Percentiles rank a stretch among this genome's conserved stretches.
Conservation (phyloP, 1,284 basidiomycete species). For the Leccinum subspadiceum region DNA sequence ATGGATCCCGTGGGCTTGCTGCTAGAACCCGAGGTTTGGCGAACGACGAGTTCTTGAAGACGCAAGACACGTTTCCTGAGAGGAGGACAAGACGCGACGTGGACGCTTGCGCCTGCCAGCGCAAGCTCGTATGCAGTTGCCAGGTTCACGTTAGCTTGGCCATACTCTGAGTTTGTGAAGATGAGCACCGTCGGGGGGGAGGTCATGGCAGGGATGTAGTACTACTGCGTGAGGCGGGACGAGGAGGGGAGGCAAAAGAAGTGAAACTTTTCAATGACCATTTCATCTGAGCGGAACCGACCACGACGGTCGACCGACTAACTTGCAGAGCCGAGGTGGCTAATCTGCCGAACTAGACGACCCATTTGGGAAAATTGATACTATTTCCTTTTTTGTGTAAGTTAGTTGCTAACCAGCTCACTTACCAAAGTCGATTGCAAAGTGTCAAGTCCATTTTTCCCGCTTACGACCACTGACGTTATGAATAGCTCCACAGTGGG, state of each 20-base stretch:
- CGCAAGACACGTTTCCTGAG: constrained; percentile 8
- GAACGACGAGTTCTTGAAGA: constrained; percentile 7
- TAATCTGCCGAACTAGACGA: too few species aligned
- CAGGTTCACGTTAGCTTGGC: constrained; percentile 13
- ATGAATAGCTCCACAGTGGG: too few species aligned
- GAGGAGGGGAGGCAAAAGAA: background rate
- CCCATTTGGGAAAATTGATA: too few species aligned
- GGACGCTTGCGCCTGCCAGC: constrained; percentile 5
- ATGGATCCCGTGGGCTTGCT: background rate
- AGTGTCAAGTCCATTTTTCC: too few species aligned
- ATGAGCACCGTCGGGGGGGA: constrained; percentile 4
- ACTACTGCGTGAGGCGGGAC: background rate
- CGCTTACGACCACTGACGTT: too few species aligned
- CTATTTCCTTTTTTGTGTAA: too few species aligned
- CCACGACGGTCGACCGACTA: too few species aligned
- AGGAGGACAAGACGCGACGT: constrained; percentile 2
- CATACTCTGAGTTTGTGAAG: constrained; percentile 9
- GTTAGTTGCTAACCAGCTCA: too few species aligned
- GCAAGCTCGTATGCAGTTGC: constrained; percentile 14
- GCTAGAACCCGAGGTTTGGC: background rate
- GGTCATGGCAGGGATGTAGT: background rate
- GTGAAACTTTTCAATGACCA: too few species aligned
- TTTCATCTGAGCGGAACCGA: too few species aligned
- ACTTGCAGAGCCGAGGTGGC: too few species aligned
- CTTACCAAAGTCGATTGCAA: too few species aligned